Evolutionary conservation across 371 early-diverging fungal genomes (phyloP), one percentile per base, ranked within the genome.

Genomic region (Parasitella parasitica): DNA sequence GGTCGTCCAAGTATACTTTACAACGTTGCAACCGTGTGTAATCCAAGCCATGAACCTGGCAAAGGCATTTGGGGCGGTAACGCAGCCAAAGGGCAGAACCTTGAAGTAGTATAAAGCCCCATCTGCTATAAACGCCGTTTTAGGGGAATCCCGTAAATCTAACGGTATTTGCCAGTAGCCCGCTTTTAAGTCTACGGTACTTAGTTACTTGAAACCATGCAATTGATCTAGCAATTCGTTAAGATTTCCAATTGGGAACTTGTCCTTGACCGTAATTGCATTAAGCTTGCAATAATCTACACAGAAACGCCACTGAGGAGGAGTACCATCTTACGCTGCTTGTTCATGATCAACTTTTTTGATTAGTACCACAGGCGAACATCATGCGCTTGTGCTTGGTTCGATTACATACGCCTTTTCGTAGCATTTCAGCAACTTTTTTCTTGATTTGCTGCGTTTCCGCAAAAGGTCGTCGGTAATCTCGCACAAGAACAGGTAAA

Each of bases 321-420:
- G 20, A 9, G 60, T 28, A 1, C 79, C 76, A 35, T 84, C 82
- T 1, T 20, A 24, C 54, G n/a, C n/a, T n/a, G n/a, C n/a, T n/a
- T n/a, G n/a, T n/a, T n/a, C n/a, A n/a, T n/a, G n/a, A n/a, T n/a
- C n/a, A n/a, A n/a, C n/a, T n/a, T 85, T 83, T 8, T 67, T 61
- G 0, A 81, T 84, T 59, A 87, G 79, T 9, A 84, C 61, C 8
- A 81, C 61, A 13, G 85, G 86, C 0, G 82, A 67, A 2, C 80
- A 86, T 48, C 61, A 70, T 1, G 79, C 77, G 0, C 78, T 78
- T 0, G 53, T 28, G 11, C 64, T 66, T 1, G 68, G 63, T 2
- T 4, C 32, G 11, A 67, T 67, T 1, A 67, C 38, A 0, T n/a
- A n/a, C n/a, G n/a, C 41, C 41, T n/a, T 28, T 15, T 1, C 27